phyloP scores from a whole-genome alignment of 371 early-diverging fungal genomes.

The Zychaea mexicana region DNA sequence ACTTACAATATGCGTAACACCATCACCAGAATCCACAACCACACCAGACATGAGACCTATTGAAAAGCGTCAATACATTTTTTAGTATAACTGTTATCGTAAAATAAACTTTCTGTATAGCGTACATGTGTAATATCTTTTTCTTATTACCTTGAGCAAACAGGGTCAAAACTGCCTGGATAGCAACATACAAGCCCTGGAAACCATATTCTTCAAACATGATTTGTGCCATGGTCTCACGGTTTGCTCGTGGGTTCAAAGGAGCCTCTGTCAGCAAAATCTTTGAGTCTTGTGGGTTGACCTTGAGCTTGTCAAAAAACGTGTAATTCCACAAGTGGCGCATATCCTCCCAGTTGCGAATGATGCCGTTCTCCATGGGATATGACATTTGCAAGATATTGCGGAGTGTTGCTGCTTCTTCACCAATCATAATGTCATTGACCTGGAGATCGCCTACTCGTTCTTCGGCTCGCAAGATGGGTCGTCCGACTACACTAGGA shows the following conservation, averaged over 20 bases:
- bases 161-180: constrained; percentile 96
- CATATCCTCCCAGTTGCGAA: constrained; percentile 98
- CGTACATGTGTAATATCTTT: neutral
- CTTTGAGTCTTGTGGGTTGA: constrained; percentile 88
- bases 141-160: constrained; percentile 90
- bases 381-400: constrained; percentile 93
- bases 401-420: constrained; percentile 91
- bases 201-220: constrained; percentile 98
- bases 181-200: constrained; percentile 90
- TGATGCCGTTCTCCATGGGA: constrained; percentile 98
- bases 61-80: neutral
- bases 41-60: constrained; percentile 93
- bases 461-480: constrained; percentile 96
- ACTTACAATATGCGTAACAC: constrained; percentile 94
- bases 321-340: constrained; percentile 97
- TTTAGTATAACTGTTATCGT: no score
- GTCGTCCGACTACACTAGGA: constrained; percentile 96
- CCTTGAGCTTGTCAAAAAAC: constrained; percentile 87
- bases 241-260: constrained; percentile 91
- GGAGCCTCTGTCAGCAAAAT: constrained; percentile 96
- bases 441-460: constrained; percentile 72
- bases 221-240: constrained; percentile 91
- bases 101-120: no score
- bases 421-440: constrained; percentile 97
- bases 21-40: constrained; percentile 98